Conservation (phyloP, 768 basidiomycete species). For the Zangia roseola region DNA sequence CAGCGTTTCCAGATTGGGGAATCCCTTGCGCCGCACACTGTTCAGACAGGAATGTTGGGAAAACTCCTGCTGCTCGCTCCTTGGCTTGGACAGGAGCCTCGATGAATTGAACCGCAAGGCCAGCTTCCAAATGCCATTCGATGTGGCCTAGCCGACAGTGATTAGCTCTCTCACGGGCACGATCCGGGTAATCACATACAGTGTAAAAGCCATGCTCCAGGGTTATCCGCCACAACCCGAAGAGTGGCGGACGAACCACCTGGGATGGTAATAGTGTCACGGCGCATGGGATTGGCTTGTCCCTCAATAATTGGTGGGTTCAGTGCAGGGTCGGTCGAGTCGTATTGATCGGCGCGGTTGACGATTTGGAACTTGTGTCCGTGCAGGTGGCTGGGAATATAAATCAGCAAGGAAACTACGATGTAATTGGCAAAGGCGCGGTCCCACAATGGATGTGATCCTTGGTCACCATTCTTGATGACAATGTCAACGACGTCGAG, state of each 20-base stretch:
- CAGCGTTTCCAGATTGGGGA: conserved; percentile 80
- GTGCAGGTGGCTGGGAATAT: conserved; percentile 76
- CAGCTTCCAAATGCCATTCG: conserved; percentile 83
- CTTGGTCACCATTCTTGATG: conserved; percentile 66
- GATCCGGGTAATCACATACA: conserved; percentile 44
- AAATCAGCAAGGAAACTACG: neutral
- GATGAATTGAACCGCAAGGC: conserved; percentile 83
- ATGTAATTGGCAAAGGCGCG: neutral
- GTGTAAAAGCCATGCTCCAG: conserved; percentile 86
- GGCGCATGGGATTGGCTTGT: conserved; percentile 85
- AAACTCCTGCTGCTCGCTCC: conserved; percentile 36
- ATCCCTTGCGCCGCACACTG: conserved; percentile 68
- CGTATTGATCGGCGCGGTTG: conserved; percentile 65
- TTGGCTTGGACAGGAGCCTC: conserved; percentile 78
- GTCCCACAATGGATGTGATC: conserved; percentile 82
- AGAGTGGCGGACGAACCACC: conserved; percentile 66
- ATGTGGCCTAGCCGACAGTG: conserved; percentile 56
- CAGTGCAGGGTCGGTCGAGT: conserved; percentile 66
- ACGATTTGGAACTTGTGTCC: conserved; percentile 88
- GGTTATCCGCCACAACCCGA: conserved; percentile 86
- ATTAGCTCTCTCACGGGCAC: neutral
- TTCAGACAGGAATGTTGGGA: conserved; percentile 63
- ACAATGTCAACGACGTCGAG: conserved; percentile 77
- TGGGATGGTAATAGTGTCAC: conserved; percentile 84
- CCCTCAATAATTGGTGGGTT: conserved; percentile 81